Conservation (phyloP, 345 rosid genomes). For the Durio zibethinus region DNA sequence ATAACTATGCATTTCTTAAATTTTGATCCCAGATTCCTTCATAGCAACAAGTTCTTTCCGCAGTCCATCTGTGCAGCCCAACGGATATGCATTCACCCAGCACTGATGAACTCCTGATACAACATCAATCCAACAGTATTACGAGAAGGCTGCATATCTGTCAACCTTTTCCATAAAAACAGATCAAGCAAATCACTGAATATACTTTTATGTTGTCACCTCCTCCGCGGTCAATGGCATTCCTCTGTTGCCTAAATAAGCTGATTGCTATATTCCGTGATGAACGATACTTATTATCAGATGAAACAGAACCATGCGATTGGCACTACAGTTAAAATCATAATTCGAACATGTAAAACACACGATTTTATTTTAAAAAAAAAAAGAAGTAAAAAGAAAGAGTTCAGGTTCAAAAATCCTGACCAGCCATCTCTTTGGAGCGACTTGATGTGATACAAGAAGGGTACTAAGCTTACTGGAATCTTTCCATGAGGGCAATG, state of each 20-base stretch:
- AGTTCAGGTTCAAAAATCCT: conserved; percentile 17
- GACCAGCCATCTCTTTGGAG: conserved; percentile 57
- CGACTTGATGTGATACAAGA: conserved; percentile 23
- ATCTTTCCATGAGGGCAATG: conserved; percentile 39
- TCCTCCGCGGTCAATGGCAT: conserved; percentile 84
- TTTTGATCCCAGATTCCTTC: conserved; percentile 63
- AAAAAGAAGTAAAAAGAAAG: neutral
- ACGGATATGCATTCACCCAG: conserved; percentile 90
- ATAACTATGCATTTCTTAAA: conserved; percentile 52
- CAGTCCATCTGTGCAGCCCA: conserved; percentile 79
- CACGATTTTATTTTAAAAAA: neutral
- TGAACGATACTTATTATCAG: conserved; percentile 84
- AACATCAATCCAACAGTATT: conserved; percentile 21
- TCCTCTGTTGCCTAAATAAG: conserved; percentile 77
- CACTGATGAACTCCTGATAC: conserved; percentile 71
- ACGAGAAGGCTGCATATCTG: conserved; percentile 10
- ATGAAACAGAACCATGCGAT: conserved; percentile 43
- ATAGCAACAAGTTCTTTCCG: conserved; percentile 65
- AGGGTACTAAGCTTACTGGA: conserved; percentile 25
- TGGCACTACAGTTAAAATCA: conserved; percentile 42
- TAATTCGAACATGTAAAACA: neutral
- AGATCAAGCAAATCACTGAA: conserved; percentile 25
- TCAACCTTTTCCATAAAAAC: neutral
- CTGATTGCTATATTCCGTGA: conserved; percentile 85
- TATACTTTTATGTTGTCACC: conserved; percentile 88